Conservation (phyloP, 805 yeast species). For the Jamesozyma gamospora region DNA sequence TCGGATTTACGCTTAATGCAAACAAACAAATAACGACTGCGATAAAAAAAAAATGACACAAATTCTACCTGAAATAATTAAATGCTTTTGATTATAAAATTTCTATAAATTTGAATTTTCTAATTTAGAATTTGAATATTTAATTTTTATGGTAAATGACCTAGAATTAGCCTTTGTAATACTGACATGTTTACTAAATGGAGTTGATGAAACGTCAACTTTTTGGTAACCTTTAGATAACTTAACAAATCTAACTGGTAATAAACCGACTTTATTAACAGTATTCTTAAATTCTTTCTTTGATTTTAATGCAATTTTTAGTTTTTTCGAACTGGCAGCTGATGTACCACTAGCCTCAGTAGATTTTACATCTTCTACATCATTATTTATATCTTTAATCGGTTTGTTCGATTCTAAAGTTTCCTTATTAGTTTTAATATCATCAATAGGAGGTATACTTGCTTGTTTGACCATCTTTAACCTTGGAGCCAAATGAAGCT, state of each 20-base stretch:
- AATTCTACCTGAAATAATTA: no score
- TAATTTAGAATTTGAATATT: no score
- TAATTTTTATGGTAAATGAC: slow-evolving; percentile 22
- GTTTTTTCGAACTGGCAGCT: slow-evolving; percentile 5
- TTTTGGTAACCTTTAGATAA: slow-evolving; percentile 30
- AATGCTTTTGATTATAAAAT: background rate
- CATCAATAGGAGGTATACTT: background rate
- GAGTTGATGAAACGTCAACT: slow-evolving; percentile 35
- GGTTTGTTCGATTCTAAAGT: background rate
- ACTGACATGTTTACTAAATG: slow-evolving; percentile 28
- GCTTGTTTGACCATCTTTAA: slow-evolving; percentile 9
- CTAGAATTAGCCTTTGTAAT: slow-evolving; percentile 23
- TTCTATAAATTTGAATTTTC: no score
- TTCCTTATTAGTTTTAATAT: background rate
- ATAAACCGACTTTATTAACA: slow-evolving; percentile 19
- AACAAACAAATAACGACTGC: no score
- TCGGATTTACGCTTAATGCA: no score
- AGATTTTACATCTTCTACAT: background rate
- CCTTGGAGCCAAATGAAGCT: slow-evolving; percentile 21
- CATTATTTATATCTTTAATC: background rate
- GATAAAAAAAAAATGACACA: no score
- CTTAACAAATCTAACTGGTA: slow-evolving; percentile 35
- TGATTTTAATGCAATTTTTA: slow-evolving; percentile 10
- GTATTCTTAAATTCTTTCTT: slow-evolving; percentile 11
- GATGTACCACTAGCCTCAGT: background rate